Evolutionary conservation across 2,329 filamentous ascomycete genomes (phyloP), one percentile per base, ranked within the genome.

Genomic region (Acrodontium crateriforme): DNA sequence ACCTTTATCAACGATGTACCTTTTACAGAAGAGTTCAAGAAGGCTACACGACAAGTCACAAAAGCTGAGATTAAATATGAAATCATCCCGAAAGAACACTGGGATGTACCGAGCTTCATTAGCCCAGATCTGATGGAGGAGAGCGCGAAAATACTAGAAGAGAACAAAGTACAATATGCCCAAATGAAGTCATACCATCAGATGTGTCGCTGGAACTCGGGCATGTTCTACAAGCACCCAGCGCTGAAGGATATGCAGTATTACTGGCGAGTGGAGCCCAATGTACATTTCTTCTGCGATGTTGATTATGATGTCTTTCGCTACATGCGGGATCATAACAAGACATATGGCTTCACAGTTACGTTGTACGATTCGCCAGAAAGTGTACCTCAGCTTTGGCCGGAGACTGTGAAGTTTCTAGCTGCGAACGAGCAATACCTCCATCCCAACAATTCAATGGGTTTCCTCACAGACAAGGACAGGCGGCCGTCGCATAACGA

Each of bases 181-280:
- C 69, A 74, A 44, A 81, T 80, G 65, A 59, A 81, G 29, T 93
- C 84, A 26, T 98, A 98, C 60, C 87, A 95, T 58, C 80, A 95
- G 53, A 98, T 98, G 89, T 98, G 89, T 53, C 76, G 89, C 31
- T 98, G 89, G 89, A 98, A 98, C 62, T 91, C 81, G 49, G 89
- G 89, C 49, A 68, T 95, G 56, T 98, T 98, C 66, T 94, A 93
- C 65, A 84, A 89, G 51, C 89, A 98, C 56, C 83, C 84, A 0
- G 85, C 84, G 1, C 70, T 98, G 31, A 65, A 74, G 40, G 59
- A 89, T 45, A 73, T 70, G 39, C 80, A 83, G 42, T 98, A 82
- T 65, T 98, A 98, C 66, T 98, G 89, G 89, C 81, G 89, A 33
- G 89, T 98, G 25, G 89, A 98, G 55, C 89, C 89, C 28, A 93